A percentile compares a stretch with the other conserved stretches of the same genome.
These are phyloP conservation scores for Pleurotus platypus DNA, from an alignment of 768 basidiomycete species.

Conservation along the genomic window DNA sequence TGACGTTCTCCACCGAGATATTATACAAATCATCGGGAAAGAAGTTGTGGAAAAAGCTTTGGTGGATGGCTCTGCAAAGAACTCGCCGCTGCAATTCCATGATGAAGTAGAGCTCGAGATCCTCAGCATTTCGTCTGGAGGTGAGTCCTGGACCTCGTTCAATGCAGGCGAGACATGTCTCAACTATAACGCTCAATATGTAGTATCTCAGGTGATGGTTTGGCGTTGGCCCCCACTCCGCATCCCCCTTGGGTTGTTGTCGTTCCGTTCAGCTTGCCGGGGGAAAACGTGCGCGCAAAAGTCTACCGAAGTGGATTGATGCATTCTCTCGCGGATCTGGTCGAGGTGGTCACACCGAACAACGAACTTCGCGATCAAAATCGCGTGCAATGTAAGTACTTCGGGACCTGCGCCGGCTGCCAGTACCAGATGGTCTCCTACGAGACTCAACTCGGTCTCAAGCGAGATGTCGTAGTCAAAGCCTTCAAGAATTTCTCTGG, in stretches of 20 bases:
- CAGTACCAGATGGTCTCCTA: slow-evolving; percentile 96
- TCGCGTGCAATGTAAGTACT: slow-evolving; percentile 78
- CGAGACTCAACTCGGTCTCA: slow-evolving; percentile 79
- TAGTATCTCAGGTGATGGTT: slow-evolving; percentile 53
- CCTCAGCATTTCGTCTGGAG: slow-evolving; percentile 58
- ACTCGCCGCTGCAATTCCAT: slow-evolving; percentile 55
- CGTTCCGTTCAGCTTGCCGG: slow-evolving; percentile 81
- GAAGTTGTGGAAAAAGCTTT: slow-evolving; percentile 49
- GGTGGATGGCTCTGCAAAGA: slow-evolving; percentile 46
- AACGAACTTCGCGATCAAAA: slow-evolving; percentile 58
- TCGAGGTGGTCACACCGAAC: slow-evolving; percentile 66
- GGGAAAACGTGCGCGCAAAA: slow-evolving; percentile 71
- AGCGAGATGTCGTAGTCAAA: slow-evolving; percentile 80
- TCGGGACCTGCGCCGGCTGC: slow-evolving; percentile 87
- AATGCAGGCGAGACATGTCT: neutral
- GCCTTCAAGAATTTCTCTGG: slow-evolving; percentile 80
- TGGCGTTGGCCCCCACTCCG: slow-evolving; percentile 48
- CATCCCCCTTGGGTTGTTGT: slow-evolving; percentile 75
- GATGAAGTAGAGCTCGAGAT: slow-evolving; percentile 69
- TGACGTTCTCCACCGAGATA: slow-evolving; percentile 74
- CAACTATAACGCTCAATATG: slow-evolving; percentile 4
- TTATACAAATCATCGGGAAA: slow-evolving; percentile 61
- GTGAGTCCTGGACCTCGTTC: slow-evolving; percentile 29
- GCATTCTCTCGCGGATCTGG: slow-evolving; percentile 73
- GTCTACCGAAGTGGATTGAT: slow-evolving; percentile 70